phyloP scores from a whole-genome alignment of 306 rosid genomes.

The Leucaena leucocephala region DNA sequence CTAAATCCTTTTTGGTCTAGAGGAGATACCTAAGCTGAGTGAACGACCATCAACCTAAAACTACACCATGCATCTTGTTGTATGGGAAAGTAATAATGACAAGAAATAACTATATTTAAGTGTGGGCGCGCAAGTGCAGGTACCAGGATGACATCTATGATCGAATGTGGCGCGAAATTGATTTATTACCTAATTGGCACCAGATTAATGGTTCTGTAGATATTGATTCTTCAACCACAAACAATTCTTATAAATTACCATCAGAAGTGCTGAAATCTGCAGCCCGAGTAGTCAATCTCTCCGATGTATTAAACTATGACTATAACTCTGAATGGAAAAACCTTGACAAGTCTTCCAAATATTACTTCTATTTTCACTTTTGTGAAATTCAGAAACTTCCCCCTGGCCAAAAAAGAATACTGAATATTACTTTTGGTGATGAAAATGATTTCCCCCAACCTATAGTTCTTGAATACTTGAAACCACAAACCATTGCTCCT shows the following conservation, averaged over 20 bases:
- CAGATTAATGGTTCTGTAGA: not conserved
- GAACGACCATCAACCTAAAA: no score
- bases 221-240: not conserved
- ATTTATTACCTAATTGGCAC: not conserved
- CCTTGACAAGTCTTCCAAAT: not conserved
- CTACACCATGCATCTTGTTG: no score
- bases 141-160: conserved; percentile 4
- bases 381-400: conserved; percentile 28
- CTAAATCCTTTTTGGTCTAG: no score
- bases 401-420: conserved; percentile 9
- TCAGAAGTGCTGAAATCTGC: not conserved
- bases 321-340: not conserved
- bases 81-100: no score
- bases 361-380: conserved; percentile 41
- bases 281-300: conserved; percentile 8
- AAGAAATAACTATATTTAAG: no score
- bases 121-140: not conserved
- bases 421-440: conserved; percentile 28
- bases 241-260: not conserved
- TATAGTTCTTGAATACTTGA: conserved; percentile 36
- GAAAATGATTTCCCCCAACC: not conserved
- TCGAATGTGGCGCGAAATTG: not conserved
- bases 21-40: no score
- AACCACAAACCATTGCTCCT: conserved; percentile 25
- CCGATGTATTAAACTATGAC: not conserved